Evolutionary conservation across 2,329 filamentous ascomycete genomes (phyloP).

Genomic region (Ploettnerulaceae sp.): DNA sequence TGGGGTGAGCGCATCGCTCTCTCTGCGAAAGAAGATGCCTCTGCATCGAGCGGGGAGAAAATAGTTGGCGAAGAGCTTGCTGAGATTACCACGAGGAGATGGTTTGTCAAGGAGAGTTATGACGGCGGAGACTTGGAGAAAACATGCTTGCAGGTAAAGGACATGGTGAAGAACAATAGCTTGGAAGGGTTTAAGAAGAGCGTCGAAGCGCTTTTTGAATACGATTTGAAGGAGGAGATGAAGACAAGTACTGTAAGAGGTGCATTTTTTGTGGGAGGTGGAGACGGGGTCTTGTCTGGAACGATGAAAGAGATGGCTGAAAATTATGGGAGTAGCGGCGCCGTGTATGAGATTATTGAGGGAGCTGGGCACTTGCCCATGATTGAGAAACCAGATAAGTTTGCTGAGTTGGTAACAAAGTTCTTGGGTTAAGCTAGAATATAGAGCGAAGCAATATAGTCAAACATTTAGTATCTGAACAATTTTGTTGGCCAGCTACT

Average conservation of each 20-base stretch:
- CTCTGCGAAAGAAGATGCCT: slow-evolving; percentile 50
- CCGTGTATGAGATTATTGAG: slow-evolving; percentile 60
- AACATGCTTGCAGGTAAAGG: slow-evolving; percentile 53
- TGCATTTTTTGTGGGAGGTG: slow-evolving; percentile 66
- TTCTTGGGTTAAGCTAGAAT: slow-evolving; percentile 47
- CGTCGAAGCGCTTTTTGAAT: slow-evolving; percentile 67
- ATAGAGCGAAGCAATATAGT: neutral
- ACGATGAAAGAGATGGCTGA: slow-evolving; percentile 73
- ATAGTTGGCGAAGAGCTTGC: slow-evolving; percentile 64
- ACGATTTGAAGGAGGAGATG: slow-evolving; percentile 59
- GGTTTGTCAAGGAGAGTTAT: slow-evolving; percentile 64
- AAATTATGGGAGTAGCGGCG: slow-evolving; percentile 49
- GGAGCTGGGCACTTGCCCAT: slow-evolving; percentile 78
- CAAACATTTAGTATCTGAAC: neutral
- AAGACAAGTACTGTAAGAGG: slow-evolving; percentile 51
- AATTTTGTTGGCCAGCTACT: neutral
- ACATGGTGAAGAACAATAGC: slow-evolving; percentile 65
- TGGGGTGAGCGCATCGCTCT: slow-evolving; percentile 74
- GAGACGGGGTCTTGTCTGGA: slow-evolving; percentile 69
- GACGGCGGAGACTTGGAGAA: slow-evolving; percentile 43
- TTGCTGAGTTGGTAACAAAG: slow-evolving; percentile 56
- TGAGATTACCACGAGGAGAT: slow-evolving; percentile 64
- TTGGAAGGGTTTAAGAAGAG: slow-evolving; percentile 64
- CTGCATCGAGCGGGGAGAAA: slow-evolving; percentile 41
- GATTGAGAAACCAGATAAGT: slow-evolving; percentile 67